Base-by-base conservation (phyloP, 2,329 filamentous ascomycete genomes). In the Ophiostoma ulmi region DNA sequence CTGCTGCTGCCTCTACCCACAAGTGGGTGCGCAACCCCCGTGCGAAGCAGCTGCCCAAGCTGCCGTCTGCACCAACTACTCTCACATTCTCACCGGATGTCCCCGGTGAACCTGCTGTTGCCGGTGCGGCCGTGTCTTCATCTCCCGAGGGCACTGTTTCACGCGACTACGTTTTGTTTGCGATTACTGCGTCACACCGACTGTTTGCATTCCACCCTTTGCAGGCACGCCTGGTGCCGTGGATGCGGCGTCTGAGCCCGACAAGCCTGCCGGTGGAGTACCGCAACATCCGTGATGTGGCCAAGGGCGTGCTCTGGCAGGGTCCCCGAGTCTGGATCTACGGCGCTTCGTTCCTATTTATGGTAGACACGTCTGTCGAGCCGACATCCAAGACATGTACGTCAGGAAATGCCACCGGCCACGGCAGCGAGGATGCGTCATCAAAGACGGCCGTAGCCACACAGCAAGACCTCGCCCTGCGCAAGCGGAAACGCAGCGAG, bases 271-370 rank as follows among this genome's bases (percentile, higher is more conserved):
- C 93, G 0, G 83, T 84, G 3, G 86, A 91, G 67, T 94, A 96
- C 78, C 87, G 85, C 70, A 87, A 88, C 74, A 86, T 93, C 35
- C 87, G 90, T 72, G 93, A 97, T 78, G 85, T 92, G 61, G 91
- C 91, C 70, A 94, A 94, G 82, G 94, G 93, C 3, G 88, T 89
- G 36, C 79, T 97, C 55, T 98, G 94, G 94, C 91, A 96, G 77
- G 83, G 90, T 0, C 82, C 83, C 38, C 87, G 94, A 17, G 80
- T 94, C 8, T 98, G 94, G 93, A 81, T 98, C 26, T 97, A 97
- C 76, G 94, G 94, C 7, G 87, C 88, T 58, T 89, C 87, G 0
- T 98, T 93, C 85, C 80, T 99, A 35, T 93, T 92, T 81, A 98
- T 98, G 94, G 87, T 99, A 72, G 93, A 98, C 78, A 82, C 97